Conservation (phyloP, 345 rosid genomes). For the Lepidium aucheri region DNA sequence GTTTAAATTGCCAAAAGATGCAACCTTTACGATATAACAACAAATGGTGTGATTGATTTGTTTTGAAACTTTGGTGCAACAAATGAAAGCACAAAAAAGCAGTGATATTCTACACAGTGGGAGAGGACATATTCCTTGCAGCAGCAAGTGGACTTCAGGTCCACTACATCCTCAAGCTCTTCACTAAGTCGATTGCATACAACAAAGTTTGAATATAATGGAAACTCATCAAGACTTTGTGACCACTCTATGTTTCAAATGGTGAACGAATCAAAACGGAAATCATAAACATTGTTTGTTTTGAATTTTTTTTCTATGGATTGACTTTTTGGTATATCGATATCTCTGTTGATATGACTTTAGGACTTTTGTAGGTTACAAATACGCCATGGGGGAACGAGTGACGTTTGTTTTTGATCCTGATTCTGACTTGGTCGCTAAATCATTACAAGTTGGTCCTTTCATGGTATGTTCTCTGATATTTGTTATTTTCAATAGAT, state of each 20-base stretch:
- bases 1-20: not conserved
- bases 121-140: constrained; percentile 67
- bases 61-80: constrained; percentile 41
- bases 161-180: constrained; percentile 74
- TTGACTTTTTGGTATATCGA: too few species aligned
- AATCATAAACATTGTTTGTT: constrained; percentile 16
- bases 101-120: constrained; percentile 72
- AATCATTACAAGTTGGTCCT: too few species aligned
- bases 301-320: too few species aligned
- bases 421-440: too few species aligned
- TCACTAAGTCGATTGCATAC: constrained; percentile 89
- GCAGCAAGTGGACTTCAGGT: constrained; percentile 71
- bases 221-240: too few species aligned
- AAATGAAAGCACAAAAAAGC: constrained; percentile 85
- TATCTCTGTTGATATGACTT: too few species aligned
- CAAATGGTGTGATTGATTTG: not conserved
- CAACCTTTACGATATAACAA: not conserved
- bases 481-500: too few species aligned
- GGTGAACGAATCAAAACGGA: not conserved
- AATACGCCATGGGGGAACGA: too few species aligned
- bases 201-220: constrained; percentile 71
- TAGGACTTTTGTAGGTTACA: too few species aligned
- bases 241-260: not conserved
- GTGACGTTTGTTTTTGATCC: too few species aligned
- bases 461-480: too few species aligned